Base-by-base conservation (phyloP, 345 rosid species). In the Hypericum perforatum region DNA sequence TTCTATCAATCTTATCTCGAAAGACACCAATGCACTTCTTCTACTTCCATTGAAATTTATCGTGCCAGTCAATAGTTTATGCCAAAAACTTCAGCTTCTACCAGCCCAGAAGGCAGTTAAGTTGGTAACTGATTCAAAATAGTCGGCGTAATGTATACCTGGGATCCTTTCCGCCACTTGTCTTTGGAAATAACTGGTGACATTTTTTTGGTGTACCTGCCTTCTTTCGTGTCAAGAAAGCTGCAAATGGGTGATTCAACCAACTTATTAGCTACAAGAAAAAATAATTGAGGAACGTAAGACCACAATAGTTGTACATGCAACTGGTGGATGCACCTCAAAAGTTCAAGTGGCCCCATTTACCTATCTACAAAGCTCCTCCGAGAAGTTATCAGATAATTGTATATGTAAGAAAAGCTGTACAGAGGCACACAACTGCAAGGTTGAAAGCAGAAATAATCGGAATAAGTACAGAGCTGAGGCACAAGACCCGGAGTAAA, bases 321-420 rank as follows among this genome's bases (percentile, higher is more conserved):
- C 54, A 74, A 41, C 41, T 58, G 43, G 56, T 61, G 66, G 47
- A 22, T 65, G 68, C 73, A 69, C 62, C 81, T 50, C 67, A 68
- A 70, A 62, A 68, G 61, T 66, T 50, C 70, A 64, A 64, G 65
- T 56, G 65, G 62, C 46, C 67, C 78, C 71, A 70, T 65, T 68
- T 79, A 83, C 96, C 98, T 92, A 83, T 92, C 95, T 57, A 92
- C 84, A 43, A 88, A 92, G 70, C 98, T 92, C 75, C 70, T 77
- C 0, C 83, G 70, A 52, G 96, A 92, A 55, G 94, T 70, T 85
- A 85, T 75, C 69, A 88, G 22, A 58, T 92, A 92, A 62, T 44
- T 75, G 63, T 92, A 92, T 32, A 77, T 73, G 76, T 81, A 85
- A 76, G 82, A 77, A 67, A 91, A 91, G 65, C 83, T 83, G 76